Percentiles rank a stretch among this genome's conserved stretches.
These are phyloP conservation scores for Podila epicladia DNA, from an alignment of 192 early-diverging fungal species.

Conservation along the genomic window DNA sequence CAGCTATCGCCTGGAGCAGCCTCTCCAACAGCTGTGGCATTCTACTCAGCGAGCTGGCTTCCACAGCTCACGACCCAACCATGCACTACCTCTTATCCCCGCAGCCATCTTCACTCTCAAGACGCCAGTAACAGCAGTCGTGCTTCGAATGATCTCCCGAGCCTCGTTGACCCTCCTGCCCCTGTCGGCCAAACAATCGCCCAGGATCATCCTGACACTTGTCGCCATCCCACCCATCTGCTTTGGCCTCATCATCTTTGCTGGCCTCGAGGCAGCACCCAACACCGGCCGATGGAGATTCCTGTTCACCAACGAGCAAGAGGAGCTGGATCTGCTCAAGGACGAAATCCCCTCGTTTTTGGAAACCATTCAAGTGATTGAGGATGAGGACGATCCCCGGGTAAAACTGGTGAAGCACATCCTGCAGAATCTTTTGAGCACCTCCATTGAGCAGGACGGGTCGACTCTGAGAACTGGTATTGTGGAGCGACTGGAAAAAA, in stretches of 20 bases:
- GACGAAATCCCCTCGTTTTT: conserved; percentile 28
- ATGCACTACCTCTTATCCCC: conserved; percentile 23
- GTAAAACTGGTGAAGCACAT: conserved; percentile 29
- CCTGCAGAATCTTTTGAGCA: conserved; percentile 30
- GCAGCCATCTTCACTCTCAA: conserved; percentile 42
- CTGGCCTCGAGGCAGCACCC: conserved; percentile 57
- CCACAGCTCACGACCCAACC: conserved; percentile 30
- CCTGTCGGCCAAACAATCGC: conserved; percentile 36
- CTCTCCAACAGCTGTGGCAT: neutral
- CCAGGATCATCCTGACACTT: conserved; percentile 38
- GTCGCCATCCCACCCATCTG: conserved; percentile 46
- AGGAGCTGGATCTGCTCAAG: conserved; percentile 55
- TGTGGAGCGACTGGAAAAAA: conserved; percentile 27
- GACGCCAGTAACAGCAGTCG: conserved; percentile 38
- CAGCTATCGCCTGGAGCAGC: neutral
- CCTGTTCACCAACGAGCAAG: conserved; percentile 57
- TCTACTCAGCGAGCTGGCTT: conserved; percentile 5
- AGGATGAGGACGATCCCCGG: conserved; percentile 28
- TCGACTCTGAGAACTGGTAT: conserved; percentile 38
- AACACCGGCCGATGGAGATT: conserved; percentile 64
- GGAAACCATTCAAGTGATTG: conserved; percentile 17
- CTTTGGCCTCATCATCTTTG: conserved; percentile 46
- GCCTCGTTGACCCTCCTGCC: conserved; percentile 40
- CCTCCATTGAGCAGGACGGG: conserved; percentile 39
- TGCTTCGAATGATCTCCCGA: conserved; percentile 40